Evolutionary conservation across 805 yeast species (phyloP).

Genomic region (Kodamaea kaohsiungensis): DNA sequence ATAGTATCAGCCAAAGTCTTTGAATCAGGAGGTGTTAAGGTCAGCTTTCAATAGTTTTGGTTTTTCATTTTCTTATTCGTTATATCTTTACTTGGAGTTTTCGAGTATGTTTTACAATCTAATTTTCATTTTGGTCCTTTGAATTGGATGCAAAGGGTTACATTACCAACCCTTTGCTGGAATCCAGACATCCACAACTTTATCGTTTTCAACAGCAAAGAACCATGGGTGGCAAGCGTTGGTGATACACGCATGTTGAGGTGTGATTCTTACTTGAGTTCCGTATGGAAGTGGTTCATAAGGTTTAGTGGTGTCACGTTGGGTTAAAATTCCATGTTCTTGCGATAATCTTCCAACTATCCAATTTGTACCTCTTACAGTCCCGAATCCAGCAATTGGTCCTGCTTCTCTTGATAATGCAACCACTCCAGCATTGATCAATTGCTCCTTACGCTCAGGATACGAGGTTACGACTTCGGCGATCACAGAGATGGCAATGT

Average conservation of each 20-base stretch:
- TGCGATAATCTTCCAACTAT: slow-evolving; percentile 67
- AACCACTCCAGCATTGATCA: slow-evolving; percentile 73
- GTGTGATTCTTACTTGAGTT: slow-evolving; percentile 53
- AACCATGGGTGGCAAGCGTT: slow-evolving; percentile 62
- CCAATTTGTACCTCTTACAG: slow-evolving; percentile 54
- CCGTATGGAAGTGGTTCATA: slow-evolving; percentile 52
- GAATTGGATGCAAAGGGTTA: too few relatives aligned
- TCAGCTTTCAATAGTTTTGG: not conserved
- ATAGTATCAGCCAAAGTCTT: too few relatives aligned
- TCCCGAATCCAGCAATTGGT: slow-evolving; percentile 61
- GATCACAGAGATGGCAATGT: slow-evolving; percentile 18
- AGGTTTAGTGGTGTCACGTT: slow-evolving; percentile 30
- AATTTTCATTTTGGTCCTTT: not conserved
- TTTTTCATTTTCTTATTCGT: not conserved
- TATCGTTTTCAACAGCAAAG: slow-evolving; percentile 51
- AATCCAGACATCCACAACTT: slow-evolving; percentile 59
- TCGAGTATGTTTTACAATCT: not conserved
- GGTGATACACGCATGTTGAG: slow-evolving; percentile 76
- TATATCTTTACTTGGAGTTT: not conserved
- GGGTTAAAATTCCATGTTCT: slow-evolving; percentile 76
- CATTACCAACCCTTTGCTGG: slow-evolving; percentile 55
- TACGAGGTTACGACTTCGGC: slow-evolving; percentile 49
- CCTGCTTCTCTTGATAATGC: slow-evolving; percentile 67
- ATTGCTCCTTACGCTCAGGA: slow-evolving; percentile 51
- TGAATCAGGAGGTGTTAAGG: too few relatives aligned